Conservation (phyloP, 2,329 filamentous ascomycete species). For the Fusarium nygamai region DNA sequence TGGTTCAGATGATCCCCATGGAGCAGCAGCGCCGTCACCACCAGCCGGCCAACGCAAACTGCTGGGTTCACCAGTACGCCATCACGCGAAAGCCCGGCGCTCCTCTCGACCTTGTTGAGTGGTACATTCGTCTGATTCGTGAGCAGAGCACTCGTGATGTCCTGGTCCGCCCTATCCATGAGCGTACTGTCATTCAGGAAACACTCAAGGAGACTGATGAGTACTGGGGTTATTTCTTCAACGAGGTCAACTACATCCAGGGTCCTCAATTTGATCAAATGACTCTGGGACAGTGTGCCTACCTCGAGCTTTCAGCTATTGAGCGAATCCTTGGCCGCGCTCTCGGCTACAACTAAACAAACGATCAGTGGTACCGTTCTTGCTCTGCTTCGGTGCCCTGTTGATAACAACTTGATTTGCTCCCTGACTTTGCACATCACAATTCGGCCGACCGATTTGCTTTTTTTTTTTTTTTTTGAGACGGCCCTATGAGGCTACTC, state of each 20-base stretch:
- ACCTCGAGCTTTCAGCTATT: conserved; percentile 59
- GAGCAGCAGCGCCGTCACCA: conserved; percentile 53
- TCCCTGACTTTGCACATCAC: not conserved
- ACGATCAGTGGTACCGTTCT: not conserved
- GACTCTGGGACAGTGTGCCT: conserved; percentile 58
- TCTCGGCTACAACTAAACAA: conserved; percentile 34
- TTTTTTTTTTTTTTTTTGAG: not conserved
- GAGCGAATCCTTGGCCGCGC: conserved; percentile 60
- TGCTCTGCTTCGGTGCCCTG: not conserved
- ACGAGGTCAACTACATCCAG: conserved; percentile 55
- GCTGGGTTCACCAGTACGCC: conserved; percentile 64
- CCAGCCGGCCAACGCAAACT: conserved; percentile 58
- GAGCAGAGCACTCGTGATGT: conserved; percentile 59
- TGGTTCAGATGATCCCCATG: conserved; percentile 50
- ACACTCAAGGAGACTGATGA: conserved; percentile 48
- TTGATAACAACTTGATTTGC: not conserved
- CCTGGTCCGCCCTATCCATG: conserved; percentile 51
- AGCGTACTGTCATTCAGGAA: conserved; percentile 53
- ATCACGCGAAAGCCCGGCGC: conserved; percentile 60
- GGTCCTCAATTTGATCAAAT: conserved; percentile 57
- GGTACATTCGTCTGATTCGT: conserved; percentile 66
- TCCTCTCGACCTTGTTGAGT: conserved; percentile 65
- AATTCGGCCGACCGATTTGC: not conserved
- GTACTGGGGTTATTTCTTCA: conserved; percentile 65
- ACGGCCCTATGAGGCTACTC: not conserved